These are phyloP conservation scores for Suhomyces pyralidae DNA, from an alignment of 805 yeast genomes.

Conservation along the genomic window DNA sequence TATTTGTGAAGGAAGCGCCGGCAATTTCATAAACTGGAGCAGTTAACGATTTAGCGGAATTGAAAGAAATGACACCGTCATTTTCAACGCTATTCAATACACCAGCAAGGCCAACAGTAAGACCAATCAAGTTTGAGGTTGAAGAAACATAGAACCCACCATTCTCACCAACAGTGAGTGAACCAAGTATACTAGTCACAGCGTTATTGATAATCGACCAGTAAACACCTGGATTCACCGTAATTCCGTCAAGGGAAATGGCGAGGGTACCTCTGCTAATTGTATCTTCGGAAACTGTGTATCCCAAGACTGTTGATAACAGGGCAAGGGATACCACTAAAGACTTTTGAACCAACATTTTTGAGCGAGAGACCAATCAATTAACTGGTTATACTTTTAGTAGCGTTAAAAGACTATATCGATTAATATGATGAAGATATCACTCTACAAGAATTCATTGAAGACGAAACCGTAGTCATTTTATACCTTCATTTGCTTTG, in stretches of 20 bases:
- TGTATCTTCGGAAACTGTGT: conserved; percentile 11
- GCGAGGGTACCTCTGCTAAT: conserved; percentile 17
- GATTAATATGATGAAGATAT: not conserved
- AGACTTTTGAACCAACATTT: conserved; percentile 2
- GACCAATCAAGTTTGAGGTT: conserved; percentile 5
- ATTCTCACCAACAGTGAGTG: conserved; percentile 8
- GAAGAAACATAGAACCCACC: conserved; percentile 17
- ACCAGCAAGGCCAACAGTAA: conserved; percentile 10
- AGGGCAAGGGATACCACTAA: not conserved
- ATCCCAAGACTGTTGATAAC: conserved; percentile 1
- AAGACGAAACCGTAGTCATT: not conserved
- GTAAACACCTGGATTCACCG: conserved; percentile 14
- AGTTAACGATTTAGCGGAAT: conserved; percentile 11
- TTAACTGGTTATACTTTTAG: not conserved
- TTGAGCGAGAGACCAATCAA: not conserved
- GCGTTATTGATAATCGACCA: conserved; percentile 16
- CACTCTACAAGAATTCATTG: not conserved
- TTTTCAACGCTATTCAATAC: conserved; percentile 14
- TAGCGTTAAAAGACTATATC: not conserved
- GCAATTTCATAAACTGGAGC: conserved; percentile 8
- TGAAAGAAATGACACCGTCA: conserved; percentile 16
- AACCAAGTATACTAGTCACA: conserved; percentile 13
- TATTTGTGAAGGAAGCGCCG: conserved; percentile 6
- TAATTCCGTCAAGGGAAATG: conserved; percentile 19
- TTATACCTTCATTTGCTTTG: not conserved